phyloP scores from a whole-genome alignment of 1,284 basidiomycete species.

The Apiotrichum siamense region DNA sequence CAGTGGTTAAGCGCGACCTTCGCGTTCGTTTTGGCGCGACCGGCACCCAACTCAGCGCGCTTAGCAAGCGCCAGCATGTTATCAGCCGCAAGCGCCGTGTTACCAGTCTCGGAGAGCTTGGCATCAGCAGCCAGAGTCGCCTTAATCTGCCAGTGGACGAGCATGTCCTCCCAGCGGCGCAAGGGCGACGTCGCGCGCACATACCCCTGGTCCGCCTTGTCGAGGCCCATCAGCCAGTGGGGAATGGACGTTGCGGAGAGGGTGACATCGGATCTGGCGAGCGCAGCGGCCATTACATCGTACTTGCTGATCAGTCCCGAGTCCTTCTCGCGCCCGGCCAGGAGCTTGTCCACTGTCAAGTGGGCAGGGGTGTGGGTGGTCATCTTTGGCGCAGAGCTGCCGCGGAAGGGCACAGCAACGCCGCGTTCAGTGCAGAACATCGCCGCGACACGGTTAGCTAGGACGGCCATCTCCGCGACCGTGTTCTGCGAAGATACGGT shows the following conservation, averaged over 20 bases:
- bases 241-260: conserved; percentile 4
- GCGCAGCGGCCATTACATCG: background rate
- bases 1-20: too few relatives aligned
- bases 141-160: conserved; percentile 94
- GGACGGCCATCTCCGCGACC: conserved; percentile 78
- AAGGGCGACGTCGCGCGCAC: conserved; percentile 80
- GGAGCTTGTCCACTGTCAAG: conserved; percentile 4
- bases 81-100: conserved; percentile 16
- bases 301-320: background rate
- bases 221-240: conserved; percentile 68
- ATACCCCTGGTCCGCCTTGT: conserved; percentile 61
- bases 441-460: conserved; percentile 72
- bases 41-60: conserved; percentile 20
- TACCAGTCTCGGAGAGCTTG: conserved; percentile 4
- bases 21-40: too few relatives aligned
- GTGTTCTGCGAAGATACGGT: conserved; percentile 38
- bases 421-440: conserved; percentile 59
- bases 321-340: conserved; percentile 1
- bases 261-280: background rate
- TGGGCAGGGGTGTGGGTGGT: conserved; percentile 2
- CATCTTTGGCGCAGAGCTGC: conserved; percentile 46
- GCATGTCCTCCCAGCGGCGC: conserved; percentile 74
- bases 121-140: conserved; percentile 52
- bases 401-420: conserved; percentile 64
- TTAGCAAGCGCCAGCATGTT: conserved; percentile 21